Conservation (phyloP, 768 basidiomycete genomes). For the Trametes cubensis region DNA sequence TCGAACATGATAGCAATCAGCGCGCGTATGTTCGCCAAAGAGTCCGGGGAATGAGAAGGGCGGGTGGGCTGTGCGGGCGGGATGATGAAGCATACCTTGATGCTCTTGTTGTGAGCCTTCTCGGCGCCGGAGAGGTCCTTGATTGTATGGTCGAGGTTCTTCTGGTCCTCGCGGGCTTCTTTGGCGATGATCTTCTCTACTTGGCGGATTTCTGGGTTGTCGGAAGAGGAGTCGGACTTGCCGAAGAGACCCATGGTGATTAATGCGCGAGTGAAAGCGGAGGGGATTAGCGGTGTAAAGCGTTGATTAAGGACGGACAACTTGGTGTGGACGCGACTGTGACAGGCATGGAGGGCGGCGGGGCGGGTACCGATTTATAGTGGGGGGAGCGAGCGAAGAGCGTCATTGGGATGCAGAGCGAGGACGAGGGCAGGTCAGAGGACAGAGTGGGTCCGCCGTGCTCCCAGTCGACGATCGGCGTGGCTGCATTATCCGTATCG, state of each 20-base stretch:
- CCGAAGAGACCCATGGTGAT: slow-evolving; percentile 34
- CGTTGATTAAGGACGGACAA: not conserved
- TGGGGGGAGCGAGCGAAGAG: not conserved
- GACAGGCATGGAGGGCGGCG: not conserved
- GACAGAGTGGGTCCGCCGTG: not conserved
- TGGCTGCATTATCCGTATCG: not conserved
- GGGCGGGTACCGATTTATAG: slow-evolving; percentile 8
- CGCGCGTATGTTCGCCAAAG: not conserved
- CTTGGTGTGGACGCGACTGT: not conserved
- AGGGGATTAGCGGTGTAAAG: not conserved
- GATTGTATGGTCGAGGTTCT: slow-evolving; percentile 51
- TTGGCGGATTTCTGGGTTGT: slow-evolving; percentile 39
- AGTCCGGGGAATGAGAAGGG: not conserved
- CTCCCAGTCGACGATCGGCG: not conserved
- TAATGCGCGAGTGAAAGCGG: slow-evolving; percentile 7
- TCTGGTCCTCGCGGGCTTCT: slow-evolving; percentile 57
- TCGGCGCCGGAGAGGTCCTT: slow-evolving; percentile 57
- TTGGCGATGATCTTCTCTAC: slow-evolving; percentile 48
- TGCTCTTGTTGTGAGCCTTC: slow-evolving; percentile 53
- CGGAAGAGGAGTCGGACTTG: slow-evolving; percentile 30
- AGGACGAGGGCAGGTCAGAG: not conserved
- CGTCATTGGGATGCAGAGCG: slow-evolving; percentile 3
- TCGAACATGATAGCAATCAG: not conserved
- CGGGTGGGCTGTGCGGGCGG: not conserved
- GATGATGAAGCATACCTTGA: slow-evolving; percentile 47